phyloP scores from a whole-genome alignment of 805 yeast genomes.

The Nakazawaea laoshanensis region DNA sequence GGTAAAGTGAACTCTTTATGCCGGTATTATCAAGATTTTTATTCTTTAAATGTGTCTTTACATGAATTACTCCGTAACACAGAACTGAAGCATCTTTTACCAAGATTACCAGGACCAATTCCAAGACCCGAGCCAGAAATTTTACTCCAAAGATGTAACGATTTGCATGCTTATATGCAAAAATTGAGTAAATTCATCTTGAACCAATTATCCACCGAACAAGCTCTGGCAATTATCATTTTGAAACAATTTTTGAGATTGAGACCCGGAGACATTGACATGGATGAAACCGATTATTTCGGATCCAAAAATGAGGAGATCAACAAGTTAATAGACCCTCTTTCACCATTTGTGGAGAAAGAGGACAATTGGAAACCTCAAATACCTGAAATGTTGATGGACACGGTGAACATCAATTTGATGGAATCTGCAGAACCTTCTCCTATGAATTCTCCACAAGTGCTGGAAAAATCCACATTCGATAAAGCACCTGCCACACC shows the following conservation, averaged over 20 bases:
- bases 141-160: conserved; percentile 28
- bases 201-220: conserved; percentile 10
- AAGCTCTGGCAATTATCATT: conserved; percentile 10
- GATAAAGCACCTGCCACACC: conserved; percentile 3
- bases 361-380: conserved; percentile 6
- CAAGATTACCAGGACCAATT: conserved; percentile 39
- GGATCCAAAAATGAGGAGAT: conserved; percentile 17
- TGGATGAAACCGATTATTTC: conserved; percentile 11
- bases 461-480: not conserved
- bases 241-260: conserved; percentile 21
- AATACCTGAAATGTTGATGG: conserved; percentile 1
- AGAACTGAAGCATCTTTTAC: conserved; percentile 18
- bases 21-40: conserved; percentile 44
- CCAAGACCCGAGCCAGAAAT: conserved; percentile 26
- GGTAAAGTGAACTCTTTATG: conserved; percentile 31
- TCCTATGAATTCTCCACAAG: conserved; percentile 7
- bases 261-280: conserved; percentile 22
- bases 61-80: conserved; percentile 15
- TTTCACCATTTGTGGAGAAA: conserved; percentile 2
- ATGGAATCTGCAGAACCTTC: conserved; percentile 7
- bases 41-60: conserved; percentile 31
- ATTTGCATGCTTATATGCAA: conserved; percentile 30
- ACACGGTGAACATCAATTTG: conserved; percentile 12
- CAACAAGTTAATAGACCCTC: conserved; percentile 16
- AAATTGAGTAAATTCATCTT: conserved; percentile 17